Base-by-base conservation (phyloP, 1,284 basidiomycete species). In the Crepidotus sp. region DNA sequence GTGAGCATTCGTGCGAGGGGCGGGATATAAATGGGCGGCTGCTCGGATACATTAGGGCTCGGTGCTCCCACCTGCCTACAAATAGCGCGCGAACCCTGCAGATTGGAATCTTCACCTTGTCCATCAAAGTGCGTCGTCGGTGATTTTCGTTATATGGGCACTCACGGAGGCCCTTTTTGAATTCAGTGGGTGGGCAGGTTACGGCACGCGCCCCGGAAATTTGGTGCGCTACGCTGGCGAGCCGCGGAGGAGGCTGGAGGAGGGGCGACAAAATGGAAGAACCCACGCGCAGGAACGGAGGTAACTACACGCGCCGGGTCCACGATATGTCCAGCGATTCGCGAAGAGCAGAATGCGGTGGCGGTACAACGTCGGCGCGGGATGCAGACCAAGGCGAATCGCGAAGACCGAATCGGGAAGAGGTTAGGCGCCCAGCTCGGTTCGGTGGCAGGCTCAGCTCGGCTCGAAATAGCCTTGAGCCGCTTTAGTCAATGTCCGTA, bases 401-500 rank as follows among this genome's bases (percentile, higher is more conserved):
- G 4, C 22, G 33, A 14, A 44, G n/a, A 13, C 22, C 39, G 31
- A 31, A 34, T 27, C 9, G 34, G 13, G 26, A 19, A 31, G 14
- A 25, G n/a, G n/a, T n/a, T 17, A 21, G 30, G 18, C 17, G 24
- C 11, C 4, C 6, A 22, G 21, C 2, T 21, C 18, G 25, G 40
- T 32, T 32, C 36, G 32, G 46, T 19, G 42, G 24, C 22, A 22
- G 11, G 21, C n/a, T 26, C 22, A 19, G 15, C 22, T 30, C 37
- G 27, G 26, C 32, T 33, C 25, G 24, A 40, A 46, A 36, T 24
- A 38, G 29, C 19, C 27, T 6, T 31, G 17, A 2, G 24, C 39
- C 35, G 39, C 30, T 45, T 45, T 44, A 29, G 48, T 40, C 26
- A 40, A 41, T 49, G 34, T 10, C 47, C 47, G 42, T 36, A 43